Base-by-base conservation (phyloP, 2,329 filamentous ascomycete genomes). In the Colletotrichum aenigma region DNA sequence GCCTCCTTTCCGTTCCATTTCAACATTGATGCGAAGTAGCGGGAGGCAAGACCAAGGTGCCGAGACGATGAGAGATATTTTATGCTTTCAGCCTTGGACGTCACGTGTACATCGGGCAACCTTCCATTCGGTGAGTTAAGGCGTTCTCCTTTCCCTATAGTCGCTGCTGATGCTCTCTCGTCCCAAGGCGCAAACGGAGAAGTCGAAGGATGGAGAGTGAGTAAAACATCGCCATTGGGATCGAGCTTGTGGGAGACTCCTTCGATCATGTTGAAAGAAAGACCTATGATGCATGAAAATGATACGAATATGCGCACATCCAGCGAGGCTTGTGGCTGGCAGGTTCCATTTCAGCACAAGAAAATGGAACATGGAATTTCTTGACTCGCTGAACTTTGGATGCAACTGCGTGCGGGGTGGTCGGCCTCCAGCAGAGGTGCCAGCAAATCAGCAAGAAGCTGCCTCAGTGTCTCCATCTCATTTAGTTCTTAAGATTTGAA, bases 21-120 rank as follows among this genome's bases (percentile, higher is more conserved):
- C 6, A 80, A 26, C 28, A 48, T 48, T 16, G 32, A 30, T 30
- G 56, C 52, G 32, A 79, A 80, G 7, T 77, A 77, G 2, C 48
- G 15, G 3, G 78, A 80, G 15, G 78, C 76, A 8, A 79, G n/a
- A 4, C 34, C 58, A 7, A 79, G 58, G 43, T 80, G 79, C n/a
- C 43, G 43, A 21, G 43, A 52, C 1, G 43, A 52, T 12, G 13
- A 18, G 6, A 52, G 10, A 21, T 21, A 52, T 21, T 4, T 52
- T 21, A 52, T 21, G 43, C 43, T 21, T 13, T 21, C 43, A 13
- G n/a, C 16, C 43, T 21, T 21, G 43, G 10, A 52, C 43, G 43
- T 43, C 18, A 43, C n/a, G 18, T 52, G 10, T 6, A 13, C n/a
- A 21, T 52, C n/a, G 10, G 43, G 43, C 10, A 21, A 21, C 6